Evolutionary conservation across 2,329 filamentous ascomycete genomes (phyloP).

Genomic region (Xylaria sp.): DNA sequence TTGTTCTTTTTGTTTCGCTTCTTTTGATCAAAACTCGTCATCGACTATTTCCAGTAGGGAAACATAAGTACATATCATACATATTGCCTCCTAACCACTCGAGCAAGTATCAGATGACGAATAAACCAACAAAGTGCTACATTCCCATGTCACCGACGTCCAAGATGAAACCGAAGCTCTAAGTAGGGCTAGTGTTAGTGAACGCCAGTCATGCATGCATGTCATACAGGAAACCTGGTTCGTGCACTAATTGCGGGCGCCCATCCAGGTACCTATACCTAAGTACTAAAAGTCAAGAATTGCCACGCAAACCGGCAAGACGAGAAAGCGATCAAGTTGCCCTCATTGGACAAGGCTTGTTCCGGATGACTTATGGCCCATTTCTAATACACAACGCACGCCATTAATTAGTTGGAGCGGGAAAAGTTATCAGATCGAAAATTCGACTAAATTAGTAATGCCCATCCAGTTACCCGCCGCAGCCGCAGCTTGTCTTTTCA

Average conservation of each 20-base stretch:
- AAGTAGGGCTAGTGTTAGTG: background rate
- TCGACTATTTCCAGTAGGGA: background rate
- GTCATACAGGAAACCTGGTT: conserved; percentile 4
- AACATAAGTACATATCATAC: background rate
- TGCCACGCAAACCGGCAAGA: conserved; percentile 10
- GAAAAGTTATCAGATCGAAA: background rate
- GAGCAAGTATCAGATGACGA: background rate
- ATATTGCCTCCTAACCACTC: background rate
- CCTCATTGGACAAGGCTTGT: conserved; percentile 4
- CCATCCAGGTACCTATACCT: conserved; percentile 11
- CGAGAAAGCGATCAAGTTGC: background rate
- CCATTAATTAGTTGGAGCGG: conserved; percentile 8
- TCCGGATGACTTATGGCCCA: background rate
- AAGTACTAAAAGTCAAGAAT: background rate
- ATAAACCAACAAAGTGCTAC: background rate
- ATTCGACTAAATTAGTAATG: conserved; percentile 5
- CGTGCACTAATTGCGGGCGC: background rate
- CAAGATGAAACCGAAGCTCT: background rate
- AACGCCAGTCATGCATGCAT: conserved; percentile 9
- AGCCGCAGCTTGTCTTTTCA: conserved; percentile 21
- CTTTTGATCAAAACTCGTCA: background rate
- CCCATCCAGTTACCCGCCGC: conserved; percentile 2
- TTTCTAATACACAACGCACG: conserved; percentile 12
- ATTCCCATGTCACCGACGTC: background rate
- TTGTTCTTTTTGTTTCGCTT: conserved; percentile 13